phyloP scores from a whole-genome alignment of 176 grass and related monocot genomes.

The Calamus simplicifolius region DNA sequence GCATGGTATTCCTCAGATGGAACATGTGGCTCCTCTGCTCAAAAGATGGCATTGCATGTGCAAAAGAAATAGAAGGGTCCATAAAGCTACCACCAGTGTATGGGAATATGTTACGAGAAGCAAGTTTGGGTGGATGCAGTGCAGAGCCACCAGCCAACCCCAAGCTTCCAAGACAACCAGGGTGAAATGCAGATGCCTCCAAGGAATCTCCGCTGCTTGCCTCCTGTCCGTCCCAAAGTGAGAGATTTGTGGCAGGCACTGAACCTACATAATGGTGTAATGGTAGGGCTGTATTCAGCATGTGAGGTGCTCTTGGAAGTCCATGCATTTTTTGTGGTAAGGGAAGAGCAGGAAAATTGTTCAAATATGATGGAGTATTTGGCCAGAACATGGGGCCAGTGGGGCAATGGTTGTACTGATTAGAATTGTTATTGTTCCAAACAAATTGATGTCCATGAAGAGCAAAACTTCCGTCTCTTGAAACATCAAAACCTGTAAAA shows the following conservation, averaged over 20 bases:
- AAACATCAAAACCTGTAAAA: slow-evolving; percentile 52
- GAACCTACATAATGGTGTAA: slow-evolving; percentile 71
- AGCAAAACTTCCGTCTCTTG: slow-evolving; percentile 54
- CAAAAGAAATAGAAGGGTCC: slow-evolving; percentile 41
- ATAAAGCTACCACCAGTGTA: slow-evolving; percentile 50
- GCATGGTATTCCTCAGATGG: slow-evolving; percentile 66
- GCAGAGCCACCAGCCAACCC: slow-evolving; percentile 61
- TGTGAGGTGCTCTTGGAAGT: slow-evolving; percentile 57
- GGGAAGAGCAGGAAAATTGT: slow-evolving; percentile 35
- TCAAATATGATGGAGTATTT: slow-evolving; percentile 37
- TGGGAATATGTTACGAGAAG: slow-evolving; percentile 38
- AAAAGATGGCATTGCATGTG: slow-evolving; percentile 47
- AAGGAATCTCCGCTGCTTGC: slow-evolving; percentile 33
- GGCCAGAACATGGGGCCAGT: slow-evolving; percentile 45
- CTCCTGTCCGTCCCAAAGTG: slow-evolving; percentile 54
- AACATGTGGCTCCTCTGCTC: slow-evolving; percentile 75
- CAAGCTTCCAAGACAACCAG: slow-evolving; percentile 55
- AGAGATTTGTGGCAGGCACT: slow-evolving; percentile 51
- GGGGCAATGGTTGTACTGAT: slow-evolving; percentile 25
- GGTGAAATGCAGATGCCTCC: slow-evolving; percentile 43
- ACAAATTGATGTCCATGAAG: slow-evolving; percentile 45
- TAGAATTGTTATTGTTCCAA: slow-evolving; percentile 56
- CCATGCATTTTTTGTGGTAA: slow-evolving; percentile 39
- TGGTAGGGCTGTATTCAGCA: slow-evolving; percentile 39
- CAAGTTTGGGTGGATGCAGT: slow-evolving; percentile 49